These are phyloP conservation scores for Eurotiales sp. DNA, from an alignment of 2,329 filamentous ascomycete species.

Conservation along the genomic window DNA sequence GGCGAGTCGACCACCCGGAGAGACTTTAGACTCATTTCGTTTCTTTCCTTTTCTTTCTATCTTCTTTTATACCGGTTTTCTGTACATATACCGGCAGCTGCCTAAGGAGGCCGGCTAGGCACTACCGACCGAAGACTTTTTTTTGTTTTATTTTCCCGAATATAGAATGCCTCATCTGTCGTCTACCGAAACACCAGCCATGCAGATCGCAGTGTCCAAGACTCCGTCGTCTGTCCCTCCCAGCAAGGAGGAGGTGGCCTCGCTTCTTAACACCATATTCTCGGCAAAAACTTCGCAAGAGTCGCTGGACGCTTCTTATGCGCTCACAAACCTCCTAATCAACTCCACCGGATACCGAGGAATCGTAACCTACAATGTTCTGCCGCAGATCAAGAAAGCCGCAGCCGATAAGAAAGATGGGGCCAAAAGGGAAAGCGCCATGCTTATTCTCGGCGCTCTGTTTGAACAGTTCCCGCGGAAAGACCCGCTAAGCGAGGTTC, in stretches of 20 bases:
- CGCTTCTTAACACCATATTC: slow-evolving; percentile 65
- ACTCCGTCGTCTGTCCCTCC: slow-evolving; percentile 49
- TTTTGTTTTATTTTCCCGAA: neutral
- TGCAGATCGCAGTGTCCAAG: slow-evolving; percentile 49
- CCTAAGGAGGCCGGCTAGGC: slow-evolving; percentile 8
- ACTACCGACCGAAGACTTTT: slow-evolving; percentile 1
- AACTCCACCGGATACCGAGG: slow-evolving; percentile 64
- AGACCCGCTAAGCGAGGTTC: slow-evolving; percentile 73
- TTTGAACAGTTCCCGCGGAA: slow-evolving; percentile 83
- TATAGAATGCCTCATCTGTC: slow-evolving; percentile 47
- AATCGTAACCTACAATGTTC: slow-evolving; percentile 58
- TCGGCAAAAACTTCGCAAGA: slow-evolving; percentile 64
- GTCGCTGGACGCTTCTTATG: slow-evolving; percentile 66
- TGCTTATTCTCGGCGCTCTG: slow-evolving; percentile 89
- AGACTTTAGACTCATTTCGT: neutral
- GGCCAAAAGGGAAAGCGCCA: slow-evolving; percentile 78
- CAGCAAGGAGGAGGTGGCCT: slow-evolving; percentile 62
- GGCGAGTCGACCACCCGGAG: neutral
- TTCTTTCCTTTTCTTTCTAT: neutral
- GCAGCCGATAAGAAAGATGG: slow-evolving; percentile 92
- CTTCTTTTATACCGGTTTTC: neutral
- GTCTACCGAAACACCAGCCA: slow-evolving; percentile 36
- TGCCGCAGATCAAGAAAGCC: slow-evolving; percentile 68
- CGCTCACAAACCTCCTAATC: slow-evolving; percentile 60
- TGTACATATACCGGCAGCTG: slow-evolving; percentile 12